A percentile compares a stretch with the other conserved stretches of the same genome.
phyloP scores from a whole-genome alignment of 2,329 filamentous ascomycete genomes.

The Diplodia corticola region DNA sequence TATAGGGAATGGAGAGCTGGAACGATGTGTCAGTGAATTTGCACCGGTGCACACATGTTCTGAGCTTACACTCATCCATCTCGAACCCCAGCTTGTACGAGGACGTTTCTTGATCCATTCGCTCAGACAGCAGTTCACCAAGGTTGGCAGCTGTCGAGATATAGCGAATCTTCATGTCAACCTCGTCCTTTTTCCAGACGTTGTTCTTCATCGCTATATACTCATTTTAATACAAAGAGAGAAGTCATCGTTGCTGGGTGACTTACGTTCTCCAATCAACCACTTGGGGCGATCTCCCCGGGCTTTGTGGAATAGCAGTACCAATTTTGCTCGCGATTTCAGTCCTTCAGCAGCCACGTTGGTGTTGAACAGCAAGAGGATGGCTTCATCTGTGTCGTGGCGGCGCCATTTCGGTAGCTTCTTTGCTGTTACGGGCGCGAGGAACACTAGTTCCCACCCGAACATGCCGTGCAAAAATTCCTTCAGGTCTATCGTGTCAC shows the following conservation, averaged over 20 bases:
- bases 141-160: background rate
- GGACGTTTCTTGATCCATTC: rapidly evolving
- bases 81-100: background rate
- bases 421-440: background rate
- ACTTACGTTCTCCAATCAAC: background rate
- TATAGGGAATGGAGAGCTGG: background rate
- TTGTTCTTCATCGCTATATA: background rate
- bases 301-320: background rate
- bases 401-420: too few relatives aligned
- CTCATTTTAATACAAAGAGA: background rate
- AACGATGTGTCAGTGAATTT: background rate
- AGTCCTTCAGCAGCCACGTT: rapidly evolving
- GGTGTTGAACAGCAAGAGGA: background rate
- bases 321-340: background rate
- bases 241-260: background rate
- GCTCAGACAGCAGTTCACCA: background rate
- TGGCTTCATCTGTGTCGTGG: background rate
- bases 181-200: background rate
- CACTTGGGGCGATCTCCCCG: background rate
- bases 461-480: background rate
- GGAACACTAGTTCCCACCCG: background rate
- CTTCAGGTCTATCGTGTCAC: background rate
- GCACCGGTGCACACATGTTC: background rate
- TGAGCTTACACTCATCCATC: background rate
- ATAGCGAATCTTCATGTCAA: background rate